phyloP scores from a whole-genome alignment of 495 filamentous ascomycete species.

The Xylaria castorea region DNA sequence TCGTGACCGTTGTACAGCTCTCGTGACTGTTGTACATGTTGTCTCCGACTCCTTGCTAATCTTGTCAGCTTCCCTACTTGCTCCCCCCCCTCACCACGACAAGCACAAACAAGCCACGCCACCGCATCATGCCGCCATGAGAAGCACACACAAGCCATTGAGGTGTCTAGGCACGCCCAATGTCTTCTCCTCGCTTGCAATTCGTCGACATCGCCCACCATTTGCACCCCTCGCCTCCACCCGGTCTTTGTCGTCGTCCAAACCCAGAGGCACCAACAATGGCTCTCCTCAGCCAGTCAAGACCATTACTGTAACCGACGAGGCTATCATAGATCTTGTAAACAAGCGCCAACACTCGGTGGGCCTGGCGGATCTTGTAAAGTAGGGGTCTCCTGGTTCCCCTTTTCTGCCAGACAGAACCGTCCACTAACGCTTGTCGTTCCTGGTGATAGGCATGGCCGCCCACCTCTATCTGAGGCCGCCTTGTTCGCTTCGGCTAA shows the following conservation, averaged over 20 bases:
- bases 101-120: slow-evolving; percentile 1
- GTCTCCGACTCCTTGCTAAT: neutral
- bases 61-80: neutral
- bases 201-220: slow-evolving; percentile 17
- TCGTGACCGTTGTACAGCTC: too few relatives aligned
- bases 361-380: slow-evolving; percentile 86
- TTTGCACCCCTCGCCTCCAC: neutral
- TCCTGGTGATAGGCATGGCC: slow-evolving; percentile 70
- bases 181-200: slow-evolving; percentile 35
- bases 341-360: slow-evolving; percentile 79
- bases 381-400: slow-evolving; percentile 55
- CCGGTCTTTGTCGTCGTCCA: slow-evolving; percentile 32
- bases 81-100: slow-evolving; percentile 20
- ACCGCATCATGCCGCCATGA: slow-evolving; percentile 56
- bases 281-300: slow-evolving; percentile 49
- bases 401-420: slow-evolving; percentile 13
- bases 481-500: slow-evolving; percentile 88
- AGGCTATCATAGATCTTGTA: slow-evolving; percentile 79
- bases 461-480: slow-evolving; percentile 80
- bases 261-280: slow-evolving; percentile 19
- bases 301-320: slow-evolving; percentile 54
- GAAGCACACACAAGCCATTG: slow-evolving; percentile 44
- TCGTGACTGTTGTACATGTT: neutral
- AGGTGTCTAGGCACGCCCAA: slow-evolving; percentile 43
- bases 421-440: slow-evolving; percentile 5